phyloP scores from a whole-genome alignment of 257 asterid genomes.

The Paraleonurus japonicus region DNA sequence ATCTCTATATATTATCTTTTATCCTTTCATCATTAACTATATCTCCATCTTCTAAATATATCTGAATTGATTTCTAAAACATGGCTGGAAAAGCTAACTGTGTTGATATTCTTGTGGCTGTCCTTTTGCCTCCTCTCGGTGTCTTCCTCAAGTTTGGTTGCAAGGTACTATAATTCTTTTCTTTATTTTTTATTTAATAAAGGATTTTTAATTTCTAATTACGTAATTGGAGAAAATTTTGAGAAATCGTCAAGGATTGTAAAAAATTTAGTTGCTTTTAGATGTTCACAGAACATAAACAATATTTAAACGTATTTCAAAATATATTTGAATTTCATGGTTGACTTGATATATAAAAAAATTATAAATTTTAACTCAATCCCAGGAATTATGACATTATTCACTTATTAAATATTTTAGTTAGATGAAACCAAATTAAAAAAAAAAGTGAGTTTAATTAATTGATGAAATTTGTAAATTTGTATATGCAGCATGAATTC shows the following conservation, averaged over 20 bases:
- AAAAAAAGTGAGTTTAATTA: not conserved
- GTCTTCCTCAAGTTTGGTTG: constrained; percentile 86
- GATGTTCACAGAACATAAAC: no score
- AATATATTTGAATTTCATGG: no score
- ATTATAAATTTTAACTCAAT: no score
- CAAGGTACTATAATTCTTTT: constrained; percentile 35
- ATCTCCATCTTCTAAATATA: no score
- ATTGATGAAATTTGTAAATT: no score
- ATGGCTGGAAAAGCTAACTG: constrained; percentile 41
- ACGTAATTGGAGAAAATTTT: no score
- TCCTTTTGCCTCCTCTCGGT: constrained; percentile 86
- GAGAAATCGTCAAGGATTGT: no score
- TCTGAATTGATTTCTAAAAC: not conserved
- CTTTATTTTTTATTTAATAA: not conserved
- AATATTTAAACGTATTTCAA: no score
- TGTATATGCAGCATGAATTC: constrained; percentile 40
- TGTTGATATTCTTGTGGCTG: constrained; percentile 66
- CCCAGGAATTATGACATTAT: not conserved
- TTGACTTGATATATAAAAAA: no score
- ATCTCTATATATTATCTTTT: no score
- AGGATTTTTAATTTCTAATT: not conserved
- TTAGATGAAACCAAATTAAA: not conserved
- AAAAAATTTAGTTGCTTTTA: no score
- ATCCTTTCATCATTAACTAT: no score
- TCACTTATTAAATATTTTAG: not conserved